Conservation (phyloP, 2,329 filamentous ascomycete genomes). For the Fusarium palustre region DNA sequence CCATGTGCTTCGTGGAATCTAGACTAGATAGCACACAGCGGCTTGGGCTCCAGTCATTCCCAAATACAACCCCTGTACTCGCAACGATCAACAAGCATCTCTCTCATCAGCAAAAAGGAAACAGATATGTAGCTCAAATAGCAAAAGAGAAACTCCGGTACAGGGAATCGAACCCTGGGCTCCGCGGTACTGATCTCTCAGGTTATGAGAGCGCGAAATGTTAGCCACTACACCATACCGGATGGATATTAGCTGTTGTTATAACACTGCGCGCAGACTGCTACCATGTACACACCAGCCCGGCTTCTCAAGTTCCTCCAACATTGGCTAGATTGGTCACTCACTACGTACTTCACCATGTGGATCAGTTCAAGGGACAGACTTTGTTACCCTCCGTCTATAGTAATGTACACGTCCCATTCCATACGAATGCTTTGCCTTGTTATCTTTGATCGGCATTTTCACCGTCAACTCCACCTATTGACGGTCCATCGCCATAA, state of each 20-base stretch:
- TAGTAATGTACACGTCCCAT: conserved; percentile 46
- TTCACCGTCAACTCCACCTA: conserved; percentile 41
- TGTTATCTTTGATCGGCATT: conserved; percentile 39
- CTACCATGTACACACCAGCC: neutral
- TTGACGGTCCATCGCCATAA: conserved; percentile 22
- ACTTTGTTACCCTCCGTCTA: conserved; percentile 43
- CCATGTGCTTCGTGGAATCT: neutral
- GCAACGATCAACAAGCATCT: neutral
- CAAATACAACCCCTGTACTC: neutral
- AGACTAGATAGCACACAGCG: too few relatives aligned
- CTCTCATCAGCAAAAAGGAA: neutral
- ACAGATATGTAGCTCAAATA: too few relatives aligned
- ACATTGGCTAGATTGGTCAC: neutral
- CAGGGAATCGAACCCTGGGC: conserved; percentile 46
- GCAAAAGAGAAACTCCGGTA: conserved; percentile 35
- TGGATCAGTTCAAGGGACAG: conserved; percentile 11
- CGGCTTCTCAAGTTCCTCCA: neutral
- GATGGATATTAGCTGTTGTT: conserved; percentile 16
- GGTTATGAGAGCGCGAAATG: conserved; percentile 49
- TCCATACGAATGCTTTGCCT: conserved; percentile 13
- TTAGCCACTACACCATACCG: conserved; percentile 51
- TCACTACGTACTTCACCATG: neutral
- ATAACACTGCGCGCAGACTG: neutral
- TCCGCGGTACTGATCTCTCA: conserved; percentile 42
- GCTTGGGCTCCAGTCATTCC: neutral